These are phyloP conservation scores for Leucocoprinus birnbaumii DNA, from an alignment of 768 basidiomycete species.

Conservation along the genomic window DNA sequence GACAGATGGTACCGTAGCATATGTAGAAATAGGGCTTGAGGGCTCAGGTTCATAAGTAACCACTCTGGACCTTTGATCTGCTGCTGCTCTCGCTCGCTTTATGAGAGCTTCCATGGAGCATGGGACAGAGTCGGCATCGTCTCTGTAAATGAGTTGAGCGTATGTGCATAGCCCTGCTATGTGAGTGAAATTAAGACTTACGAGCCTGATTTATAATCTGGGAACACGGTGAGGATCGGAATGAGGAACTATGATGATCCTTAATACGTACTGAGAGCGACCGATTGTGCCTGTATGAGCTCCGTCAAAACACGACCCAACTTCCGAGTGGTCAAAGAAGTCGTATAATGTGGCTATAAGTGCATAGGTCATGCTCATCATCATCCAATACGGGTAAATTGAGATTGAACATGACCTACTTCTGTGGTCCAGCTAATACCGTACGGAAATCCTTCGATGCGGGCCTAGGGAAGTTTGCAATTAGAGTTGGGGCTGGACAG, in stretches of 20 bases:
- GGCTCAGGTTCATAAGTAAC: too few species aligned
- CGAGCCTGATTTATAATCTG: constrained; percentile 22
- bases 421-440: neutral
- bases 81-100: neutral
- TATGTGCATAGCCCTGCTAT: neutral
- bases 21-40: neutral
- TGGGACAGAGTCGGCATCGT: neutral
- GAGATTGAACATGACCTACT: too few species aligned
- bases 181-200: constrained; percentile 12
- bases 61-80: neutral
- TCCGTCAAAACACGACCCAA: constrained; percentile 23
- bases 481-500: neutral
- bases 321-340: constrained; percentile 14
- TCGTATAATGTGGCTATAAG: too few species aligned
- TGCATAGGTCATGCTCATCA: too few species aligned
- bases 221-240: neutral
- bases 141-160: neutral
- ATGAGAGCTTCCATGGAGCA: neutral
- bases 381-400: too few species aligned
- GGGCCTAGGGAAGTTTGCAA: neutral
- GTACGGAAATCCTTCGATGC: neutral
- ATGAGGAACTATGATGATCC: neutral
- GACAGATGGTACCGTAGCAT: neutral
- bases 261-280: constrained; percentile 25
- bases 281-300: constrained; percentile 25